These are phyloP conservation scores for Claviceps africana DNA, from an alignment of 2,329 filamentous ascomycete genomes.

Conservation along the genomic window DNA sequence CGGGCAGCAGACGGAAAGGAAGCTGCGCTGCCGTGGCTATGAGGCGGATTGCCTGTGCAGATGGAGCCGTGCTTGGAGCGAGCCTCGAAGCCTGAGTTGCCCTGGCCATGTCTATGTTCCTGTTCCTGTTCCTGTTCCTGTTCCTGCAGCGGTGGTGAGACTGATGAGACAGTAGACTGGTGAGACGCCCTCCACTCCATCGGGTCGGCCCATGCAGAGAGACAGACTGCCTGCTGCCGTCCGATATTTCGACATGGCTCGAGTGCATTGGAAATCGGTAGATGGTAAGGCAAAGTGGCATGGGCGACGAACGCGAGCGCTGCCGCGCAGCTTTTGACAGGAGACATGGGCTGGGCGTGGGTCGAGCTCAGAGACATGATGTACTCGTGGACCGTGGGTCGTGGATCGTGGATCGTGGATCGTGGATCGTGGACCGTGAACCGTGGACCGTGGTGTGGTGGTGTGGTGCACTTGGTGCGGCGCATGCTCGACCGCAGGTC, in stretches of 20 bases:
- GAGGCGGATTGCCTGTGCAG: not conserved
- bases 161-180: too few relatives aligned
- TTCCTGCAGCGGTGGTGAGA: not conserved
- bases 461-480: not conserved
- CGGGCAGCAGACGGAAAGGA: too few relatives aligned
- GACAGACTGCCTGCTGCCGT: not conserved
- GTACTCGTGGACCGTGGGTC: not conserved
- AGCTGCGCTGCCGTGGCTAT: not conserved
- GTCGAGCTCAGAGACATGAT: slow-evolving; percentile 1
- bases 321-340: not conserved
- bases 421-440: too few relatives aligned
- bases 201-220: not conserved
- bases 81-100: not conserved
- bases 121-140: not conserved
- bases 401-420: too few relatives aligned
- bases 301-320: not conserved
- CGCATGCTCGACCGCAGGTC: not conserved
- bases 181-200: not conserved
- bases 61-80: not conserved
- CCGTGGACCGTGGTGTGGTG: too few relatives aligned
- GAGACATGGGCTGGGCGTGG: not conserved
- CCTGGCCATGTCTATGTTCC: not conserved
- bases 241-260: not conserved
- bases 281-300: not conserved
- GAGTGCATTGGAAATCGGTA: not conserved